Evolutionary conservation across 305 asterid species (phyloP), one percentile per base, ranked within the genome.

Genomic region (Solanum hybrid): DNA sequence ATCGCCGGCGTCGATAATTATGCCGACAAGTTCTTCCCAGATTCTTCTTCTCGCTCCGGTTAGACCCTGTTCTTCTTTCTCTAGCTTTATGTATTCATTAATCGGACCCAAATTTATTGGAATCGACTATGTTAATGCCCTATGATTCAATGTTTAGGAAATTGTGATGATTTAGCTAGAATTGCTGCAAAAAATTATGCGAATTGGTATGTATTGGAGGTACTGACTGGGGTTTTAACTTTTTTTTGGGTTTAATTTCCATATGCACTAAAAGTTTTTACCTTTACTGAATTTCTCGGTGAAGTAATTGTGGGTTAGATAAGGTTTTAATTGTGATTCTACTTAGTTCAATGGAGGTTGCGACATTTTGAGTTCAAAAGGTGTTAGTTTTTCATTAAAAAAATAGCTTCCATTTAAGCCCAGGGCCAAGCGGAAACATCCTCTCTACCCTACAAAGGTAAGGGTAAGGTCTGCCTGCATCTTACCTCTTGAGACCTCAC

Each of bases 1-100:
- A 90, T 97, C 94, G 93, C 90, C 87, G 97, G 99, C 87, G 93
- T 93, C 87, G 99, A 95, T 90, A 91, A 97, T 26, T 93, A 94
- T 91, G 98, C 96, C 88, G 99, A 95, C 79, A 96, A 94, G 88
- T 94, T 92, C 94, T 92, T 91, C 75, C 91, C 95, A 1, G 17
- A 85, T 72, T 91, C 79, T 31, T 73, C 91, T 37, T 89, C 88
- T n/a, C 94, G 92, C 89, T 92, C 98, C 91, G 99, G 99, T 95
- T 64, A 78, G 90, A 51, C n/a, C 22, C 14, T 51, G 36, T 71
- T 32, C 11, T 51, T 73, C 82, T 32, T 37, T 38, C 6, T 42
- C 88, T 31, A 84, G 34, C 20, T 42, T 66, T 75, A 35, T 35
- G 27, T 20, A 1, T 20, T 64, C 69, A 14, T 82, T n/a, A 82